These are phyloP conservation scores for Melampsora abietis-canadensis DNA, from an alignment of 1,284 basidiomycete genomes.

Conservation along the genomic window DNA sequence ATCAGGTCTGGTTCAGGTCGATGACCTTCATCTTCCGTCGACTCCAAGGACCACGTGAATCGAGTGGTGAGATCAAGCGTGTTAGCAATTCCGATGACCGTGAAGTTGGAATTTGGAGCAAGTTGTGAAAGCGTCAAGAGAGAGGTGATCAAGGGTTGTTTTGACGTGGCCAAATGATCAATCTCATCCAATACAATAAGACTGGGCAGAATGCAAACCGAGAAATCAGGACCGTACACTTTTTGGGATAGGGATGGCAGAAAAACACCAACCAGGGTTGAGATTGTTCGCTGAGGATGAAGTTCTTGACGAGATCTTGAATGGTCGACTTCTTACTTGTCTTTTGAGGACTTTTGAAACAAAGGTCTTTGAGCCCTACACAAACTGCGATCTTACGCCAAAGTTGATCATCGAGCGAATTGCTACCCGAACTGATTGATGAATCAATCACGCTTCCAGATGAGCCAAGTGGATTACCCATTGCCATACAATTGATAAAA, in stretches of 20 bases:
- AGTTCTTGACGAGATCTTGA: slow-evolving; percentile 18
- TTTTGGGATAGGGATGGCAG: slow-evolving; percentile 13
- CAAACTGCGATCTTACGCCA: slow-evolving; percentile 23
- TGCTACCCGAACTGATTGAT: slow-evolving; percentile 1
- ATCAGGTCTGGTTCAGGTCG: slow-evolving; percentile 52
- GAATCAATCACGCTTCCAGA: slow-evolving; percentile 42
- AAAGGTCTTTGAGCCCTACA: slow-evolving; percentile 2
- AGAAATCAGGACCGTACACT: background rate
- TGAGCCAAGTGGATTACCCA: slow-evolving; percentile 48
- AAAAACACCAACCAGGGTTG: background rate
- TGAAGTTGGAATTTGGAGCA: slow-evolving; percentile 47
- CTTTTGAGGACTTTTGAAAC: background rate
- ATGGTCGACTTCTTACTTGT: slow-evolving; percentile 6
- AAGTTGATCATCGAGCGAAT: slow-evolving; percentile 35
- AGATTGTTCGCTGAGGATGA: slow-evolving; percentile 21
- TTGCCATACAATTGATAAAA: slow-evolving; percentile 55
- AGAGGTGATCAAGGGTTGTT: slow-evolving; percentile 53
- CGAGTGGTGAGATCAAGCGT: slow-evolving; percentile 51
- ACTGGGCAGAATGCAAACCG: slow-evolving; percentile 45
- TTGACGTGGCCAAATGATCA: slow-evolving; percentile 53
- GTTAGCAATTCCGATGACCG: slow-evolving; percentile 52
- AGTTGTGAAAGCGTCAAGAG: slow-evolving; percentile 48
- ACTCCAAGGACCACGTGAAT: slow-evolving; percentile 34
- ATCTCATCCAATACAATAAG: slow-evolving; percentile 57
- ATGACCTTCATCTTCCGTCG: slow-evolving; percentile 46